A percentile compares a stretch with the other conserved stretches of the same genome.
phyloP scores from a whole-genome alignment of 2,329 filamentous ascomycete genomes.

The Diaporthe nobilis region DNA sequence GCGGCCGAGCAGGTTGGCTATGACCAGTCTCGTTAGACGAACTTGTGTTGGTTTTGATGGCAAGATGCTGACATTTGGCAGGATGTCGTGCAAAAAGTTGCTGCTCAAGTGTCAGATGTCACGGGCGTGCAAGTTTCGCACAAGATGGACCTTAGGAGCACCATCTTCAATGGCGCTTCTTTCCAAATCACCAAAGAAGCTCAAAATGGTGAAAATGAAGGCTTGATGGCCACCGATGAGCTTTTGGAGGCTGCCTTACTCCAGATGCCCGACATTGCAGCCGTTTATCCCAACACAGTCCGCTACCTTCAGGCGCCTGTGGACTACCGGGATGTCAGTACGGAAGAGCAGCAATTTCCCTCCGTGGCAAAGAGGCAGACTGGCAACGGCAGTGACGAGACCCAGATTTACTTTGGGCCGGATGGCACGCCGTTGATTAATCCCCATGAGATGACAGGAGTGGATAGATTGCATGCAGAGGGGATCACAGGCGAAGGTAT shows the following conservation, averaged over 20 bases:
- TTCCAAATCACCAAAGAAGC: slow-evolving; percentile 12
- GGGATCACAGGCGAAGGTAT: slow-evolving; percentile 15
- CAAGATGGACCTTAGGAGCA: slow-evolving; percentile 33
- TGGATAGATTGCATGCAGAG: slow-evolving; percentile 10
- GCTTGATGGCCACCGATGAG: slow-evolving; percentile 12
- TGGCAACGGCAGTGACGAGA: slow-evolving; percentile 16
- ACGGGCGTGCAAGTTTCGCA: slow-evolving; percentile 24
- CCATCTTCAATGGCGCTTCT: slow-evolving; percentile 30
- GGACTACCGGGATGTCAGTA: not conserved
- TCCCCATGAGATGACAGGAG: slow-evolving; percentile 12
- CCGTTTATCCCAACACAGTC: slow-evolving; percentile 31
- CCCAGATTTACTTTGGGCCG: slow-evolving; percentile 14
- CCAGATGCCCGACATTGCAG: slow-evolving; percentile 33
- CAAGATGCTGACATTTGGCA: not conserved
- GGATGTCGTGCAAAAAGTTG: slow-evolving; percentile 20
- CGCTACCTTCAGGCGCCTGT: slow-evolving; percentile 23
- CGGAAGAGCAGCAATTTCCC: not conserved
- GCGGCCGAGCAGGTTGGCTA: too few species aligned
- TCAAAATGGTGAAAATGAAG: not conserved
- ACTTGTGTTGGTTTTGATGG: too few species aligned
- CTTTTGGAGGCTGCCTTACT: slow-evolving; percentile 21
- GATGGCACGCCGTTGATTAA: slow-evolving; percentile 21
- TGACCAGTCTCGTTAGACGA: not conserved
- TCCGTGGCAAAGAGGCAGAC: not conserved
- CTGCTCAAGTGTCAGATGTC: slow-evolving; percentile 11